Conservation (phyloP, 441 rosid species). For the Pelargonium australe region DNA sequence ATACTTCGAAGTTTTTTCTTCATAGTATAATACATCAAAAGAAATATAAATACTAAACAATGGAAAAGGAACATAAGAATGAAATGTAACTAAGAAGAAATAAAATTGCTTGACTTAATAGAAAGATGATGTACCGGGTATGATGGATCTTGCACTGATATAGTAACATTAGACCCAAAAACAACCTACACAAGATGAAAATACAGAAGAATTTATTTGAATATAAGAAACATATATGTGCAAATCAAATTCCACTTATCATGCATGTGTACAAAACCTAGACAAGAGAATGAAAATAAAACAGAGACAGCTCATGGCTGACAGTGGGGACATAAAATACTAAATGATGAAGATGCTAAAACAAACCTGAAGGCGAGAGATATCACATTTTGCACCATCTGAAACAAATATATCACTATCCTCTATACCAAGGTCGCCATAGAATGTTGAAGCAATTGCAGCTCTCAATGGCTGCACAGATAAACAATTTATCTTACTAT, state of each 20-base stretch:
- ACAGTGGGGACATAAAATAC: background rate
- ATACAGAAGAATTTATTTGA: background rate
- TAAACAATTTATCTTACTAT: conserved; percentile 12
- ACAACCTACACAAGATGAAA: conserved; percentile 46
- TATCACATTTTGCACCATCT: conserved; percentile 98
- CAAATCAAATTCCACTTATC: background rate
- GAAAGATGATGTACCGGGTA: conserved; percentile 62
- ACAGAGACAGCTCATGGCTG: background rate
- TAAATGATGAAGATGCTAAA: background rate
- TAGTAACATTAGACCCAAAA: conserved; percentile 81
- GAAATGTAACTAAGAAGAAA: background rate
- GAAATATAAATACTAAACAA: too few species aligned
- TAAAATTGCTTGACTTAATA: background rate
- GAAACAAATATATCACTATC: conserved; percentile 90
- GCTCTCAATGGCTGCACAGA: conserved; percentile 68
- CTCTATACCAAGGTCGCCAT: conserved; percentile 68
- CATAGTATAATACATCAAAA: too few species aligned
- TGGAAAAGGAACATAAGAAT: too few species aligned
- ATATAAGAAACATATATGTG: background rate
- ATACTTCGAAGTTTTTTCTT: too few species aligned
- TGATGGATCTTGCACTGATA: conserved; percentile 98
- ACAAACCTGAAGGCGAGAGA: conserved; percentile 92
- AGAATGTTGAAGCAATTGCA: conserved; percentile 74
- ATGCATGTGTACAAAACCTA: background rate
- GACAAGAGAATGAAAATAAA: background rate